Percentiles rank a stretch among this genome's conserved stretches.
Evolutionary conservation across 805 yeast genomes (phyloP).

Genomic region (Helenozyma baotianmanensis): DNA sequence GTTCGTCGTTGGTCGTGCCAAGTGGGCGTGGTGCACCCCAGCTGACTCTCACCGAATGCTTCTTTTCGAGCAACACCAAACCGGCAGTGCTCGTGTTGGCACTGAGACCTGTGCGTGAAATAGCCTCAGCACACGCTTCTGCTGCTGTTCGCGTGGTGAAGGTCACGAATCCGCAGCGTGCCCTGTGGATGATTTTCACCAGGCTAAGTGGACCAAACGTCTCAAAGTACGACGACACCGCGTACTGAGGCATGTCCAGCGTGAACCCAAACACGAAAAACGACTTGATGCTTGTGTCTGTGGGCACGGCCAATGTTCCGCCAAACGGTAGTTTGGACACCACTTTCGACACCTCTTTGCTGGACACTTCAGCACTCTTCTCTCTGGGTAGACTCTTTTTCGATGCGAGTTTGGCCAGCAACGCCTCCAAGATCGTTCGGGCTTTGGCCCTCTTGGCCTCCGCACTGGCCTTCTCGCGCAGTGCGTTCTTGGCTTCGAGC

Average conservation of each 20-base stretch:
- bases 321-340: constrained; percentile 64
- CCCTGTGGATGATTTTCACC: constrained; percentile 49
- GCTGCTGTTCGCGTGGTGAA: constrained; percentile 49
- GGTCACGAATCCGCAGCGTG: constrained; percentile 62
- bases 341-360: constrained; percentile 27
- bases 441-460: constrained; percentile 32
- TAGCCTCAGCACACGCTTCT: constrained; percentile 31
- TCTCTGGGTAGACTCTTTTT: constrained; percentile 12
- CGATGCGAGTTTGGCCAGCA: constrained; percentile 33
- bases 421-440: constrained; percentile 44
- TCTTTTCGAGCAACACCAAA: constrained; percentile 25
- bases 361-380: constrained; percentile 41
- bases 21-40: constrained; percentile 50
- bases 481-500: constrained; percentile 47
- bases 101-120: constrained; percentile 24
- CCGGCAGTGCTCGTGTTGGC: constrained; percentile 27
- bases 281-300: constrained; percentile 42
- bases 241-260: constrained; percentile 61
- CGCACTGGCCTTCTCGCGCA: constrained; percentile 6
- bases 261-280: constrained; percentile 75
- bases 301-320: constrained; percentile 42
- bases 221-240: constrained; percentile 47
- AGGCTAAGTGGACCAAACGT: constrained; percentile 44
- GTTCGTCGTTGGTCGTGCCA: constrained; percentile 41
- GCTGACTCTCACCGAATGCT: constrained; percentile 45